Evolutionary conservation across 805 yeast species (phyloP).

Genomic region (Candida rishiriensis): DNA sequence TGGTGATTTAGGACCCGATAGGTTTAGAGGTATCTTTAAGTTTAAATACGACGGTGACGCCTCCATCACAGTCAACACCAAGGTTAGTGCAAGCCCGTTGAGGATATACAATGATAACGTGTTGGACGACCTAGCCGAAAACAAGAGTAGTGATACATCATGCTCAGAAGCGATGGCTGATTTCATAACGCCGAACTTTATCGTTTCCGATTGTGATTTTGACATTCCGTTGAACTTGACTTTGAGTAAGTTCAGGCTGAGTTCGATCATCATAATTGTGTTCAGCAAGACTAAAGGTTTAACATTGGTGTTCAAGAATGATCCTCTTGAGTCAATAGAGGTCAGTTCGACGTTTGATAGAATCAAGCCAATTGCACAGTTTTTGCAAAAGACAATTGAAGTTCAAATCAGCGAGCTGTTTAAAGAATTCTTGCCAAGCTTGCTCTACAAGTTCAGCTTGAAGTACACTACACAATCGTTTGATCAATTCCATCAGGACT

Average conservation of each 20-base stretch:
- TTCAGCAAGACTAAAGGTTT: slow-evolving; percentile 78
- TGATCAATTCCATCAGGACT: slow-evolving; percentile 33
- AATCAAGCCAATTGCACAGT: slow-evolving; percentile 77
- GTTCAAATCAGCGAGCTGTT: slow-evolving; percentile 73
- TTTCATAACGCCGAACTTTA: slow-evolving; percentile 65
- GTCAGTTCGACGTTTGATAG: slow-evolving; percentile 86
- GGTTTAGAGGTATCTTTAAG: slow-evolving; percentile 79
- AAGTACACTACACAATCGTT: slow-evolving; percentile 47
- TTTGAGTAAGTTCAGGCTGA: slow-evolving; percentile 63
- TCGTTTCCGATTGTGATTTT: slow-evolving; percentile 61
- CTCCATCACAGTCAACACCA: slow-evolving; percentile 66
- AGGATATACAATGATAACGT: slow-evolving; percentile 49
- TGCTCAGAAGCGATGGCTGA: slow-evolving; percentile 32
- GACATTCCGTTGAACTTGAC: slow-evolving; percentile 76
- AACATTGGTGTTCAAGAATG: slow-evolving; percentile 83
- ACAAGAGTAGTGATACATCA: slow-evolving; percentile 22
- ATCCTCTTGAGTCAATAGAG: slow-evolving; percentile 77
- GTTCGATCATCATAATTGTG: slow-evolving; percentile 82
- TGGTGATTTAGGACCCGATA: slow-evolving; percentile 72
- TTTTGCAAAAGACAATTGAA: slow-evolving; percentile 79
- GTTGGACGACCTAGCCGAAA: slow-evolving; percentile 25
- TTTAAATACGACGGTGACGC: slow-evolving; percentile 74
- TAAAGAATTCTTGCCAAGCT: slow-evolving; percentile 78
- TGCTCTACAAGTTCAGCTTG: slow-evolving; percentile 70
- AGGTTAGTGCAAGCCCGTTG: slow-evolving; percentile 80